Evolutionary conservation across 1,139 yeast genomes (phyloP), one percentile per base, ranked within the genome.

Genomic region (Geotrichum siamense): DNA sequence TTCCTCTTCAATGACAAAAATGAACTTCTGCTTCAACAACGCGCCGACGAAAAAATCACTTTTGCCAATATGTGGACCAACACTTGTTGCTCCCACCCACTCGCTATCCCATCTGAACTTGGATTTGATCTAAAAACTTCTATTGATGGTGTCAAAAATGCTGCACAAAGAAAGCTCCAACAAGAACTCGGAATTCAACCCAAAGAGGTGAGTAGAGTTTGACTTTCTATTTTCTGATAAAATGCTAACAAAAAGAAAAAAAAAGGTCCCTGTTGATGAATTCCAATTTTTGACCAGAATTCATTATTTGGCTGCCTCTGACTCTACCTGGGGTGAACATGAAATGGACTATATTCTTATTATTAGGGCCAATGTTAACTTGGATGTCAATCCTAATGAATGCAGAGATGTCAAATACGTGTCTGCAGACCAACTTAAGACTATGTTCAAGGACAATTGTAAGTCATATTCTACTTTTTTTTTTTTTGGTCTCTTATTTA

Each of bases 11-110:
- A 87, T 63, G 77, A 75, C 37, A 76, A 84, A 41, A 79, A 79
- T 48, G 75, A 82, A 65, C 73, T 93, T 52, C 72, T 91, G 53
- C 72, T 91, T 55, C 98, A 91, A 66, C 94, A 86, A 67, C 78
- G 99, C 56, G 97, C 99, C 0, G 80, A 80, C 48, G 97, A 91
- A 62, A 91, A 91, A 65, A 91, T 91, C 67, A 91, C 99, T 1
- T 91, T 91, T 65, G 94, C 98, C 1, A 78, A 77, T 48, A 78
- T 86, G 82, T 91, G 99, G 99, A 91, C 99, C 34, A 91, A 91
- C 63, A 93, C 99, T 2, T 93, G 98, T 65, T 91, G 99, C 63
- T 89, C 97, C 0, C 99, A 91, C 64, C 99, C 99, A 4, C 71
- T 91, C 48, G 86, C 95, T 49, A 78, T 86, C 22, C 75, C 81